Base-by-base conservation (phyloP, 768 basidiomycete species). In the Multifurca ochricompacta region DNA sequence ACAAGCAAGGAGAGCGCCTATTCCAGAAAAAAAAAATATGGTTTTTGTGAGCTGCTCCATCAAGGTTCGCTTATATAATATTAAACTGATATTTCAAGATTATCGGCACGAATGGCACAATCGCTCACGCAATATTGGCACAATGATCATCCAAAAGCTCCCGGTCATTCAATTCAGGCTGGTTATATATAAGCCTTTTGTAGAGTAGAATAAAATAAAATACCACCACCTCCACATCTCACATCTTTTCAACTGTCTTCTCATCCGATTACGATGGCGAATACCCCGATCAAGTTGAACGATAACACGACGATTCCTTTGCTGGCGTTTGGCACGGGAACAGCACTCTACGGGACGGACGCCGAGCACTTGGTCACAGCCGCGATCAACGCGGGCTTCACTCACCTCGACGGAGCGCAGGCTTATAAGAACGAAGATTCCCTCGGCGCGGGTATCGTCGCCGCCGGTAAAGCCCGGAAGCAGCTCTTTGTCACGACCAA, bases 401-500 rank as follows among this genome's bases (percentile, higher is more conserved):
- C 63, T 10, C 71, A 73, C 54, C 60, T 74, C 58, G 73, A 74
- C 47, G 65, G 68, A 16, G 73, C 73, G 1, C 71, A 73, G 61
- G 21, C 63, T 34, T 74, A 74, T 59, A 25, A 16, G 4, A 74
- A 74, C 53, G 73, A 74, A 53, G 66, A 69, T 13, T 63, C 66
- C 3, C 64, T 73, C 42, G 72, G 72, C 9, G 66, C 59, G 1
- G 72, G 62, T 16, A 68, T 73, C 42, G 62, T 46, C 3, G 54
- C 62, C 0, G 67, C 70, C 5, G 69, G 70, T n/a, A 65, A 67
- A 25, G 59, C 71, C 4, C 70, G 74, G 53, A 62, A 62, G 1
- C 63, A 66, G 47, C 65, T 80, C 5, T 80, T 66, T 65, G 65
- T 80, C 53, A 73, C 73, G 21, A 74, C 74, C 19, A 75, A 76